Base-by-base conservation (phyloP, 495 filamentous ascomycete genomes). In the Penicillium subrubescens region DNA sequence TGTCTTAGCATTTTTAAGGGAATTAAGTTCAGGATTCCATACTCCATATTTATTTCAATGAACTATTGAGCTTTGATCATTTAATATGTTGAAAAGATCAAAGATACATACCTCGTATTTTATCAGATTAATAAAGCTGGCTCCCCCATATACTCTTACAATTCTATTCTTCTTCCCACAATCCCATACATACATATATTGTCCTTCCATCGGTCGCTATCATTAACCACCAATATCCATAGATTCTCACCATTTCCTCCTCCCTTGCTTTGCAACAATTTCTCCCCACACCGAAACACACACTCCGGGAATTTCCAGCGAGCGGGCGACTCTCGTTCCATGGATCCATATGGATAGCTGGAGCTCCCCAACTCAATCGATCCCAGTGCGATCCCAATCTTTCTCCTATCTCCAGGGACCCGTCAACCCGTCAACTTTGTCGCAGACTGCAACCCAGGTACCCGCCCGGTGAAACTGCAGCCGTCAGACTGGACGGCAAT, bases 391-490 rank as follows among this genome's bases (percentile, higher is more conserved):
- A 25, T 23, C n/a, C 44, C 10, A 48, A 21, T 25, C 19, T n/a
- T 48, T 25, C 21, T 15, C 25, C 12, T 52, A 34, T 56, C 33
- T 37, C 53, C 27, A 29, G 52, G 15, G 50, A 52, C 25, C 25
- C 25, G 25, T 27, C 25, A 27, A 52, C 50, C 33, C 31, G 39
- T 48, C 21, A 29, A 3, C 14, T 29, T 29, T 65, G 31, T 66
- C 44, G 39, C 59, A 66, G 58, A 44, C 65, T 67, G 56, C 60
- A 35, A 63, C 60, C 48, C 56, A 60, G 44, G 50, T 59, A 63
- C 61, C 56, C 57, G 55, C 21, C 60, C 53, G 39, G 53, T 66
- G 59, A 66, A 64, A 61, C 57, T 67, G 35, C 50, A 53, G 52
- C 39, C 52, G 31, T 41, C 48, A 19, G 53, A 19, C 19, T 56